phyloP scores from a whole-genome alignment of 768 basidiomycete genomes.

The Boletus sp. region DNA sequence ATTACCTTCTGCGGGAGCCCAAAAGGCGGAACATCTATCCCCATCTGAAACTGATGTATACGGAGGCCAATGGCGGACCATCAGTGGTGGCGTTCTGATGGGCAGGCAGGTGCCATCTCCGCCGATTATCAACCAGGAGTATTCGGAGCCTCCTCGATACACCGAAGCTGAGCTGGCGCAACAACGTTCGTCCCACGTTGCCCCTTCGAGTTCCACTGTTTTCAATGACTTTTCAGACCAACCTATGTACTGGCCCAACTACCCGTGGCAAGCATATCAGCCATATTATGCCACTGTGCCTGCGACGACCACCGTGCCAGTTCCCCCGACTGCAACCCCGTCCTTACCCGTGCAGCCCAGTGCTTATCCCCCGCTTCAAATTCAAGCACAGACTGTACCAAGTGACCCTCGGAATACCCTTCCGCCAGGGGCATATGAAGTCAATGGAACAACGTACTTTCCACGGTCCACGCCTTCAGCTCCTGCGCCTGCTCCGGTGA shows the following conservation, averaged over 20 bases:
- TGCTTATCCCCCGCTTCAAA: background rate
- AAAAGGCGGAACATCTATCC: constrained; percentile 4
- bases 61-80: constrained; percentile 18
- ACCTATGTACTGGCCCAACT: constrained; percentile 16
- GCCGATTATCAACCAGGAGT: background rate
- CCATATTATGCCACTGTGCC: constrained; percentile 32
- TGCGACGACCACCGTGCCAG: constrained; percentile 6
- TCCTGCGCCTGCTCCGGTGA: constrained; percentile 1
- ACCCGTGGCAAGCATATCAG: constrained; percentile 17
- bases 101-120: constrained; percentile 13
- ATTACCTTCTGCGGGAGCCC: constrained; percentile 20
- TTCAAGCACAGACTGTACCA: background rate
- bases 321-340: background rate
- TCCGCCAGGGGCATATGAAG: constrained; percentile 19
- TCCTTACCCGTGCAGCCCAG: constrained; percentile 1
- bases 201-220: background rate
- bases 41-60: constrained; percentile 5
- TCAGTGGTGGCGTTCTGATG: constrained; percentile 27
- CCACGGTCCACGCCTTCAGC: constrained; percentile 1
- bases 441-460: constrained; percentile 33
- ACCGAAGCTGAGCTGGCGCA: constrained; percentile 31
- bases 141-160: constrained; percentile 26
- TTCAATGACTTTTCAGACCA: constrained; percentile 9
- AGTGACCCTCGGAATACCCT: constrained; percentile 3
- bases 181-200: constrained; percentile 30